Evolutionary conservation across 2,329 filamentous ascomycete genomes (phyloP), one percentile per base, ranked within the genome.

Genomic region (Coccinonectria pachysandricola): DNA sequence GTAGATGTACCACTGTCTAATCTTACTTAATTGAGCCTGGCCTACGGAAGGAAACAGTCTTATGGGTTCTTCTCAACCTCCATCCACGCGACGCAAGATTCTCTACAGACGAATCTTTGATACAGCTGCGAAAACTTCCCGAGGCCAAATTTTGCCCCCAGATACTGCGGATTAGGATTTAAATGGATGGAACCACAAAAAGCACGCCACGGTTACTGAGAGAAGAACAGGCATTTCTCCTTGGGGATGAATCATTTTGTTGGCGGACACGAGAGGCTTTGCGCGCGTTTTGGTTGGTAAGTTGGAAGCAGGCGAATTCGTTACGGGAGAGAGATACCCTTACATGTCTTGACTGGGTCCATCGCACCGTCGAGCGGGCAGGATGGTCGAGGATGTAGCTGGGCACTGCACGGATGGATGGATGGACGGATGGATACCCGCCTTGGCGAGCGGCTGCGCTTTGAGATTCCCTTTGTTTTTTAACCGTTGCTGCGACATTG

Each of bases 1-100:
- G 56, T 62, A 64, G 56, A 65, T 62, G 59, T 64, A 62, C 52
- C 56, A 54, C 52, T 53, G 42, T 54, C 62, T 65, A 64, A 66
- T 65, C 51, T 59, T 65, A 62, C 60, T 65, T 60, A 57, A 53
- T 53, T 42, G 42, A 39, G 43, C 29, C 39, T 32, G 28, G 26
- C n/a, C n/a, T n/a, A 20, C 35, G 39, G 36, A 33, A 32, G 32
- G 28, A 38, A 45, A 37, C 30, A 33, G 34, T 36, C 35, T 34
- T 42, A 33, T 27, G 24, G 31, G 33, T 34, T 31, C 30, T 32
- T 38, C 37, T 42, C 32, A 38, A 35, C 37, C 30, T 40, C 36
- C 33, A 22, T 30, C 30, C 32, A 36, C 26, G 42, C 30, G 34
- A 32, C 34, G 37, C n/a, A n/a, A 43, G 43, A 38, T 26, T 37